Base-by-base conservation (phyloP, 2,329 filamentous ascomycete species). In the Sclerotinia subarctica region DNA sequence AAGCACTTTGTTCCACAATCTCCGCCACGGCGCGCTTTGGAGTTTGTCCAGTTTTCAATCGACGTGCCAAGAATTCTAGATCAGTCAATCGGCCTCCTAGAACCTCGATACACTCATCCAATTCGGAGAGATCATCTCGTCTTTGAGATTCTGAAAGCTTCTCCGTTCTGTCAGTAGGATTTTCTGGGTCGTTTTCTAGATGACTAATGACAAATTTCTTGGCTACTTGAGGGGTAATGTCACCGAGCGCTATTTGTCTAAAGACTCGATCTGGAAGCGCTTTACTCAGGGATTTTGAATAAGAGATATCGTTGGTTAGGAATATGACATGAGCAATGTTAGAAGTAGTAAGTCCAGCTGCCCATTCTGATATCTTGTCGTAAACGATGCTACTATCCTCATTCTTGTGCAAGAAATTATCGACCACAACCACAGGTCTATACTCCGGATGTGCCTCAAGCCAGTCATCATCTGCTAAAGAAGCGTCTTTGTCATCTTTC, bases 241-340 rank as follows among this genome's bases (percentile, higher is more conserved):
- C 95, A 1, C 93, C 92, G 1, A 99, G 82, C 0, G 92, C 87
- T 47, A 97, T 89, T 63, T 93, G 90, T 66, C 92, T 88, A 82
- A 98, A 96, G 17, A 97, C 90, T 35, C 95, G 88, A 75, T 97
- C 94, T 0, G 95, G 95, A 26, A 99, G 84, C 0, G 93, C 91
- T 77, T 93, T 95, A 69, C 91, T 89, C 2, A 98, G 82, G 0
- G 92, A 90, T 78, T 98, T 98, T 62, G 91, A 90, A 79, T 93
- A 97, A 0, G 93, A 92, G 0, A 93, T 86, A 72, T 98, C 94
- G 68, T 90, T 93, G 0, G 94, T 97, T 49, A 99, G 82, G 82
- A 98, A 97, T 68, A 99, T 89, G 68, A 98, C 93, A 78, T 98
- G 95, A 0, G 94, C 94, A 54, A 96, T 85, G 72, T 97, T 97